Base-by-base conservation (phyloP, 768 basidiomycete species). In the Mycena galericulata region DNA sequence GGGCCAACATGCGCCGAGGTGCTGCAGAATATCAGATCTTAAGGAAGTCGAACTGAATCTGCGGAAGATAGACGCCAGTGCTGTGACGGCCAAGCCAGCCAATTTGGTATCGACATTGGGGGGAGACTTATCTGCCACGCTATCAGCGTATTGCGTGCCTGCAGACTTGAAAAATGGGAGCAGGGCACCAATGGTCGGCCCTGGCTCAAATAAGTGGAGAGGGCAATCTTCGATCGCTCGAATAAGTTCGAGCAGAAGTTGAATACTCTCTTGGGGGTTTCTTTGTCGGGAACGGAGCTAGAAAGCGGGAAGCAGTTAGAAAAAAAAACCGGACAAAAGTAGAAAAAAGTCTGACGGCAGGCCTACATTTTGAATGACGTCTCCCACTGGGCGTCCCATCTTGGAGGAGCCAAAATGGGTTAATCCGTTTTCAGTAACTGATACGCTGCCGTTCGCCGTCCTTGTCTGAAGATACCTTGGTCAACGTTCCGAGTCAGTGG, bases 11-110 rank as follows among this genome's bases (percentile, higher is more conserved):
- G 5, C 22, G 2, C 41, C 7, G 11, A 66, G 24, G 27, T 10
- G 24, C 22, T 27, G 26, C 49, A 53, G 7, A 18, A 36, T 53
- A 1, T 8, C 26, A 1, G 50, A 50, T 40, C 65, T 43, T 30
- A 43, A 10, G 3, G 57, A 2, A 18, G 57, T 50, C 10, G 38
- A 2, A 11, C 41, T 10, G 27, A 17, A 59, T 29, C n/a, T 58
- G 22, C 57, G 65, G 14, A 59, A 2, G 27, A 66, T 53, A 29
- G 56, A 59, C 11, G 57, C 57, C 18, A 66, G 29, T 2, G 40
- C 50, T 10, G 56, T 59, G 3, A 66, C 11, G 24, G 57, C 49
- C 3, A 29, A 18, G n/a, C 64, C 64, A 0, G 64, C 45, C 5
- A 51, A 34, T 15, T 17, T 58, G 36, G 64, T 65, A 4, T 43